These are phyloP conservation scores for Lachnellula hyalina DNA, from an alignment of 2,329 filamentous ascomycete genomes.

Conservation along the genomic window DNA sequence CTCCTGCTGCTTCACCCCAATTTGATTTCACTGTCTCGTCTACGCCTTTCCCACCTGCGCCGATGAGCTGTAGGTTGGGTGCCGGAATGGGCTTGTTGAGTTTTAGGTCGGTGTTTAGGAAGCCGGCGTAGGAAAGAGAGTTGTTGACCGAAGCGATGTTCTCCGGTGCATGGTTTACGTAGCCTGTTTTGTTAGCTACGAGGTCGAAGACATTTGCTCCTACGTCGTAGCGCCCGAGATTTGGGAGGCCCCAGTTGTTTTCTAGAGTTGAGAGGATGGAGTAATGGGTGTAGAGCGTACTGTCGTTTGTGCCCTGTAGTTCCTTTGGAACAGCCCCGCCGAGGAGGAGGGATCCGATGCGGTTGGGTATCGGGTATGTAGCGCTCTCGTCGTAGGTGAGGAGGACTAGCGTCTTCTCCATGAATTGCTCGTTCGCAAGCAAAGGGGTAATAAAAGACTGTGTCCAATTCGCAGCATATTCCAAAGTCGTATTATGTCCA, in stretches of 20 bases:
- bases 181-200: constrained; percentile 27
- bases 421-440: constrained; percentile 45
- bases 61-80: constrained; percentile 40
- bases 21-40: constrained; percentile 30
- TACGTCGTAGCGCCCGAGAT: constrained; percentile 40
- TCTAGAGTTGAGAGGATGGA: constrained; percentile 38
- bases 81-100: constrained; percentile 33
- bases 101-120: constrained; percentile 33
- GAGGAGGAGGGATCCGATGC: constrained; percentile 48
- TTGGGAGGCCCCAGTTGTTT: constrained; percentile 39
- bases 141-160: constrained; percentile 39
- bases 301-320: constrained; percentile 46
- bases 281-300: constrained; percentile 44
- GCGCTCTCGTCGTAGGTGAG: constrained; percentile 56
- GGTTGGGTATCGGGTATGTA: constrained; percentile 47
- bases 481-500: constrained; percentile 54
- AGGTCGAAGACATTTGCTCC: constrained; percentile 33
- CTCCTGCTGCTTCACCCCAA: constrained; percentile 29
- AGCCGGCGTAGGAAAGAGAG: constrained; percentile 39
- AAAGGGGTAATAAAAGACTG: constrained; percentile 49
- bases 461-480: constrained; percentile 47
- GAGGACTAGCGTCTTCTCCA: constrained; percentile 48
- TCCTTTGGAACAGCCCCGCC: constrained; percentile 46
- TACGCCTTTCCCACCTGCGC: constrained; percentile 39
- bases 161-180: constrained; percentile 22